Percentiles rank a stretch among this genome's conserved stretches.
Conservation (phyloP, 2,329 filamentous ascomycete genomes). For the Didymosphaeria variabile region DNA sequence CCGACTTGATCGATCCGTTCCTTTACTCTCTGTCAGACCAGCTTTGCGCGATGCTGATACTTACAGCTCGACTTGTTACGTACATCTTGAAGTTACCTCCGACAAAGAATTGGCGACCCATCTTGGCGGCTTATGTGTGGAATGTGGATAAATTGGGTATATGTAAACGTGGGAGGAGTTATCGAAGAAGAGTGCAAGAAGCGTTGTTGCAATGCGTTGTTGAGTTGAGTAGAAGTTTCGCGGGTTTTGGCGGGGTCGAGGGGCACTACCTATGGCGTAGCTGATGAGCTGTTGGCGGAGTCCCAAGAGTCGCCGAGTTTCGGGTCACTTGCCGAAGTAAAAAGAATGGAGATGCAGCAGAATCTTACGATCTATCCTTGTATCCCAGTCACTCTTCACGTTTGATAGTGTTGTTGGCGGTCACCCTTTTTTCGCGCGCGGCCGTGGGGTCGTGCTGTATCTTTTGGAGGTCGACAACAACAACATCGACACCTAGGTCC, state of each 20-base stretch:
- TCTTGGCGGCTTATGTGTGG: slow-evolving; percentile 61
- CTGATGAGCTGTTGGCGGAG: slow-evolving; percentile 21
- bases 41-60: slow-evolving; percentile 18
- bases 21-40: slow-evolving; percentile 58
- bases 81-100: slow-evolving; percentile 99
- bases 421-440: not conserved
- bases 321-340: slow-evolving; percentile 35
- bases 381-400: not conserved
- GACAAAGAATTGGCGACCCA: slow-evolving; percentile 97
- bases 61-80: slow-evolving; percentile 36
- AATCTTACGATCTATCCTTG: slow-evolving; percentile 15
- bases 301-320: slow-evolving; percentile 37
- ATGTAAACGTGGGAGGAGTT: slow-evolving; percentile 19
- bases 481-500: not conserved
- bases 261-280: slow-evolving; percentile 22
- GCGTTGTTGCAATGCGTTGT: slow-evolving; percentile 41
- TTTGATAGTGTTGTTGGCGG: slow-evolving; percentile 7
- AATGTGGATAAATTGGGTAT: slow-evolving; percentile 9
- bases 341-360: slow-evolving; percentile 37
- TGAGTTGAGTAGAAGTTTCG: slow-evolving; percentile 30
- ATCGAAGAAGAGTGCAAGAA: slow-evolving; percentile 15
- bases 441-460: not conserved
- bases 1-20: slow-evolving; percentile 91
- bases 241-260: slow-evolving; percentile 15
- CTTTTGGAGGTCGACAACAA: slow-evolving; percentile 1